Evolutionary conservation across 108 stramenopile species (phyloP), one percentile per base, ranked within the genome.

Genomic region (Fragilaria radians): DNA sequence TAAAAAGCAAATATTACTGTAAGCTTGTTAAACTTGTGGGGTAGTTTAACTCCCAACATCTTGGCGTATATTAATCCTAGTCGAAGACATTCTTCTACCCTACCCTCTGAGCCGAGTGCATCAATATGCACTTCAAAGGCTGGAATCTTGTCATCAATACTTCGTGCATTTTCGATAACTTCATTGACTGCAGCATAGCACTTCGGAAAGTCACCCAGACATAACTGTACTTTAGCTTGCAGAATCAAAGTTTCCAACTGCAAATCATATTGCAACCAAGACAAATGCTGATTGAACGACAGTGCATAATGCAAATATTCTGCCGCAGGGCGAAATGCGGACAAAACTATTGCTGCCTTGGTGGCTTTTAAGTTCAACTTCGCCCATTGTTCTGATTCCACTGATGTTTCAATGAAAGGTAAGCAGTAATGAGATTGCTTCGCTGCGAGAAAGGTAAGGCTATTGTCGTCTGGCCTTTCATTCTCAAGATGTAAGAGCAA

Each of bases 361-460:
- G 68, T 68, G 4, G 73, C 77, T 49, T 72, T 30, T 22, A 74
- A 36, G 48, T 55, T 57, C 28, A 70, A 30, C 18, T 17, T n/a
- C 1, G 72, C 71, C n/a, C 57, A 18, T 11, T 53, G 4, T 19
- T 54, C 47, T 22, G 24, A 28, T 22, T 52, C n/a, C n/a, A 25
- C 7, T 42, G 5, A 29, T 45, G 46, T 29, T 22, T 46, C 45
- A 17, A 62, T 17, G 17, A 53, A 26, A 22, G 62, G 32, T 26
- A 32, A 61, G 14, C 66, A 21, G 1, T 19, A 59, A 62, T 76
- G 67, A 23, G 68, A 22, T 48, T 72, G 67, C 56, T 72, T 59
- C 1, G 71, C 71, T 1, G 67, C 66, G 61, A 77, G 27, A 57
- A 72, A 77, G 1, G 69, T 17, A 62, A 65, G 64, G 71, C 71